Conservation (phyloP, 345 rosid species). For the Eutrema heterophyllum region DNA sequence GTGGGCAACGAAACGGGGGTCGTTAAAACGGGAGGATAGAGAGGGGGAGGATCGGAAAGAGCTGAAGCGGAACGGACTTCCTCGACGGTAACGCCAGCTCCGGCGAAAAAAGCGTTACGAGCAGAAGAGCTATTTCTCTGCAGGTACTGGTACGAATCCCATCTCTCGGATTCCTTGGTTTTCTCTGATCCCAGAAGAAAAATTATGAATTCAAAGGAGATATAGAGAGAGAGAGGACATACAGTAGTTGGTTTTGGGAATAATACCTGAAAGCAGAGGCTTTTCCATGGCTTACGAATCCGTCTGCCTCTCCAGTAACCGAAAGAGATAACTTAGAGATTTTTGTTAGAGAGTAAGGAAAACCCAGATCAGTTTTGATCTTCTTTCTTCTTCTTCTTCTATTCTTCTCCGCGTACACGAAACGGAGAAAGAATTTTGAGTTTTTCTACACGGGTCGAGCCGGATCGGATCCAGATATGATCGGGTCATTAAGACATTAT, state of each 20-base stretch:
- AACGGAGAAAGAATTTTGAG: neutral
- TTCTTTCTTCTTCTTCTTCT: neutral
- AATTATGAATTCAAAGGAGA: neutral
- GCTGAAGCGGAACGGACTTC: conserved; percentile 93
- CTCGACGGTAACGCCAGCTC: conserved; percentile 73
- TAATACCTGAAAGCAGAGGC: conserved; percentile 62
- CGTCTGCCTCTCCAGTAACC: neutral
- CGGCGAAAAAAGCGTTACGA: conserved; percentile 61
- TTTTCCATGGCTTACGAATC: conserved; percentile 48
- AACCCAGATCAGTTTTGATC: conserved; percentile 4
- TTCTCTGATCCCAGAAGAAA: conserved; percentile 29
- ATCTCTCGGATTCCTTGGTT: conserved; percentile 43
- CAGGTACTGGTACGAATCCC: conserved; percentile 77
- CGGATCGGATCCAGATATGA: neutral
- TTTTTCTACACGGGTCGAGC: neutral
- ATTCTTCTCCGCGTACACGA: neutral
- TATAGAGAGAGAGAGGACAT: neutral
- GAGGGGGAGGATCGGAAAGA: conserved; percentile 60
- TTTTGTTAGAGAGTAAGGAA: conserved; percentile 28
- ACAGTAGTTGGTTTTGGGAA: neutral
- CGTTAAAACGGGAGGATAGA: conserved; percentile 65
- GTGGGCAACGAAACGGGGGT: conserved; percentile 59
- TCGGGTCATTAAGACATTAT: too few relatives aligned
- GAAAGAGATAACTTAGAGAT: neutral
- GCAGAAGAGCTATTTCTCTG: conserved; percentile 60